Percentiles rank a stretch among this genome's conserved stretches.
Evolutionary conservation across 129 eudicot genomes (phyloP).

Genomic region (Saussurea involucrata): DNA sequence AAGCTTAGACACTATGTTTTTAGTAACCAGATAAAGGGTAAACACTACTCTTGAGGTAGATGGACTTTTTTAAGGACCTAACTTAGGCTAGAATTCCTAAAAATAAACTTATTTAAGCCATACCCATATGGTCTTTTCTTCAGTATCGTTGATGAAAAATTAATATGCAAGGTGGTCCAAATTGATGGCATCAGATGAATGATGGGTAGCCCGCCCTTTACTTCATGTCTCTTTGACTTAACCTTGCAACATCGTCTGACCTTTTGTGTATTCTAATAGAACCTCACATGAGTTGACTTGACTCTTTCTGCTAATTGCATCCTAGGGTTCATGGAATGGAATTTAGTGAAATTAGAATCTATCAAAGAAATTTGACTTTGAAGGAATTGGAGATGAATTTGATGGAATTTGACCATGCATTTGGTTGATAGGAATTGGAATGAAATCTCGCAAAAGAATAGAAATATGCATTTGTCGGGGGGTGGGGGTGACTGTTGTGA

Average conservation of each 20-base stretch:
- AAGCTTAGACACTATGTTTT: background rate
- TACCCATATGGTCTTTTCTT: background rate
- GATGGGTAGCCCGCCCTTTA: background rate
- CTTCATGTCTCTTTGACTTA: conserved; percentile 11
- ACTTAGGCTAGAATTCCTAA: background rate
- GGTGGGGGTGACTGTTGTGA: too few relatives aligned
- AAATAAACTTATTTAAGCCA: background rate
- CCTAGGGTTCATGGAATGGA: too few relatives aligned
- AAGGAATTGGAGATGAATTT: too few relatives aligned
- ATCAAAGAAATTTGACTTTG: too few relatives aligned
- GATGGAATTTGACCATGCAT: too few relatives aligned
- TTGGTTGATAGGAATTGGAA: too few relatives aligned
- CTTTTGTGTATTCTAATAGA: conserved; percentile 4
- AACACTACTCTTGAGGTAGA: background rate
- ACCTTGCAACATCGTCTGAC: background rate
- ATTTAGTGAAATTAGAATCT: too few relatives aligned
- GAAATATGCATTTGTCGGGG: too few relatives aligned
- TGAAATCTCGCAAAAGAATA: too few relatives aligned
- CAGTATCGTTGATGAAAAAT: background rate
- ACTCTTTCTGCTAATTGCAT: background rate
- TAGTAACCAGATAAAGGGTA: background rate
- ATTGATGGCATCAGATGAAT: background rate
- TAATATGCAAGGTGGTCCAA: conserved; percentile 19
- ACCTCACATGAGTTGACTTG: conserved; percentile 2
- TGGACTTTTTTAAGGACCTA: background rate